Percentiles rank a stretch among this genome's conserved stretches.
Conservation (phyloP, 2,329 filamentous ascomycete species). For the Alternaria triticimaculans region DNA sequence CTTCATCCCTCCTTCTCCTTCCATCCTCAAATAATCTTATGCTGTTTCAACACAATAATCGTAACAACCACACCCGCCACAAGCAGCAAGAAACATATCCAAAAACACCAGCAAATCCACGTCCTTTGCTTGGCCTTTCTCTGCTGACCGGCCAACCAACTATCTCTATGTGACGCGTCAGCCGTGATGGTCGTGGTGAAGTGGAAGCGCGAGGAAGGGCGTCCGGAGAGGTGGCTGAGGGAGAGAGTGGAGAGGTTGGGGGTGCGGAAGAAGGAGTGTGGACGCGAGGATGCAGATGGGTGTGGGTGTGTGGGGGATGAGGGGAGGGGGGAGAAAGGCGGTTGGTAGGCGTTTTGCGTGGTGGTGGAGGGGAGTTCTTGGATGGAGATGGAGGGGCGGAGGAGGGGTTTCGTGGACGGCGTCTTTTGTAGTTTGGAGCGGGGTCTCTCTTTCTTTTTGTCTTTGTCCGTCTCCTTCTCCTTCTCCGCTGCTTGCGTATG, state of each 20-base stretch:
- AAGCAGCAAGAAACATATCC: slow-evolving; percentile 54
- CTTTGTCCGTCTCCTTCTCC: background rate
- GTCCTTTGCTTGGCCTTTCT: slow-evolving; percentile 56
- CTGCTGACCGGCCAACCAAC: slow-evolving; percentile 61
- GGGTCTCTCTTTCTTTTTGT: background rate
- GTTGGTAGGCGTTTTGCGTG: background rate
- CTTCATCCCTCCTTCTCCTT: background rate
- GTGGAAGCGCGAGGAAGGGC: slow-evolving; percentile 35
- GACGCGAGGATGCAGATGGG: background rate
- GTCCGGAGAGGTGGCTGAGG: slow-evolving; percentile 29
- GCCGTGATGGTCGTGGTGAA: slow-evolving; percentile 42
- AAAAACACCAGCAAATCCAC: slow-evolving; percentile 58
- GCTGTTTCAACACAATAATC: slow-evolving; percentile 52
- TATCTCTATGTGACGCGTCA: slow-evolving; percentile 51
- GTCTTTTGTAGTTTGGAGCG: slow-evolving; percentile 19
- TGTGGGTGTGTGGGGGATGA: background rate
- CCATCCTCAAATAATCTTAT: slow-evolving; percentile 31
- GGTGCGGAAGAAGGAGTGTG: slow-evolving; percentile 14
- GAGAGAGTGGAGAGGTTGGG: slow-evolving; percentile 30
- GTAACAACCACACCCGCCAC: slow-evolving; percentile 55
- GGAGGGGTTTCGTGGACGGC: slow-evolving; percentile 12
- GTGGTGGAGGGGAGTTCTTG: background rate
- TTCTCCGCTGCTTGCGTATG: background rate
- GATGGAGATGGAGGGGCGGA: slow-evolving; percentile 4
- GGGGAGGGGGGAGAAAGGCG: background rate